Percentiles rank a stretch among this genome's conserved stretches.
phyloP scores from a whole-genome alignment of 371 early-diverging fungal species.

The Neoconidiobolus thromboides region DNA sequence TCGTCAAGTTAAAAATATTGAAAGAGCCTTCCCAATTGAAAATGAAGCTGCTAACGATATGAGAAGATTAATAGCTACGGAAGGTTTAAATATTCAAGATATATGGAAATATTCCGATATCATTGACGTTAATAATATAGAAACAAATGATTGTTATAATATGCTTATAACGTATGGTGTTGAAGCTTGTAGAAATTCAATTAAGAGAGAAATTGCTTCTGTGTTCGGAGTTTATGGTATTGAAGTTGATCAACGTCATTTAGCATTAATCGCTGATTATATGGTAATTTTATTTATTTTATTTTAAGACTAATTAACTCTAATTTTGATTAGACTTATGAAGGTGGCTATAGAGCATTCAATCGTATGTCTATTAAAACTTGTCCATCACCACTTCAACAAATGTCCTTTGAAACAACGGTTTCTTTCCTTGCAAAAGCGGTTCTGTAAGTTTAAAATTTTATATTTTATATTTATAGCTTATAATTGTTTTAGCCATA shows the following conservation, averaged over 20 bases:
- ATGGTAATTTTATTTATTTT: conserved; percentile 38
- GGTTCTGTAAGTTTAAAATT: conserved; percentile 31
- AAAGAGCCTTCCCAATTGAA: conserved; percentile 48
- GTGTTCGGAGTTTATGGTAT: conserved; percentile 99
- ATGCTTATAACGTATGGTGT: conserved; percentile 92
- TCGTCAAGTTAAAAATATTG: conserved; percentile 71
- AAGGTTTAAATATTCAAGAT: conserved; percentile 81
- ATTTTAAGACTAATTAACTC: neutral
- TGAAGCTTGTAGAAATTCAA: conserved; percentile 92
- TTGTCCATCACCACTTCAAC: conserved; percentile 82
- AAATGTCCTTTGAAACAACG: conserved; percentile 96
- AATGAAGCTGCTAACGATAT: conserved; percentile 62
- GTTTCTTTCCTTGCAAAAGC: conserved; percentile 85
- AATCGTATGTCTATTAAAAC: conserved; percentile 86
- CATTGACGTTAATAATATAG: conserved; percentile 69
- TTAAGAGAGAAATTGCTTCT: conserved; percentile 85
- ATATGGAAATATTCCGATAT: conserved; percentile 64
- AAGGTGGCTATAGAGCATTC: conserved; percentile 95
- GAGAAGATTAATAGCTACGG: conserved; percentile 38
- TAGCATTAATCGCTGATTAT: conserved; percentile 96
- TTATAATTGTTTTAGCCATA: conserved; percentile 18
- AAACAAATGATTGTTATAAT: conserved; percentile 95
- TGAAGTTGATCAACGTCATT: conserved; percentile 87
- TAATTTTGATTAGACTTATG: conserved; percentile 49
- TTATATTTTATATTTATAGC: neutral